Percentiles rank a stretch among this genome's conserved stretches.
These are phyloP conservation scores for Phytophthora macrochlamydospora DNA, from an alignment of 352 stramenopile species.

Conservation along the genomic window DNA sequence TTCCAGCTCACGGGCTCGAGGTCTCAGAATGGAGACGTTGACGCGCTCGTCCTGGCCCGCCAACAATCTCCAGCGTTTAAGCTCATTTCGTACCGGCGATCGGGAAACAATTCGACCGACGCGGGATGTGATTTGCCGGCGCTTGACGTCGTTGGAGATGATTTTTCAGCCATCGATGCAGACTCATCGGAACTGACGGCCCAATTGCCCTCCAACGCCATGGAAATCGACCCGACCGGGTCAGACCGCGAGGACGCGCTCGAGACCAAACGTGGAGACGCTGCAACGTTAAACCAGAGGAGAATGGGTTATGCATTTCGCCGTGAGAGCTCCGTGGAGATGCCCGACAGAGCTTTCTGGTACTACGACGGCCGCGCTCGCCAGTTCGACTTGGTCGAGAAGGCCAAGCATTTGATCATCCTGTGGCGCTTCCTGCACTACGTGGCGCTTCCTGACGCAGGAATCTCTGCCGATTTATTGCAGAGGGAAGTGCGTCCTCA, in stretches of 20 bases:
- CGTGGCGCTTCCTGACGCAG: slow-evolving; percentile 8
- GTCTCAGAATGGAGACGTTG: slow-evolving; percentile 5
- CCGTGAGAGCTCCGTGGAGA: not conserved
- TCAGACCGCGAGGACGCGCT: not conserved
- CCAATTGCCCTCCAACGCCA: not conserved
- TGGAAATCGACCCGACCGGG: not conserved
- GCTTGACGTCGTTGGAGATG: not conserved
- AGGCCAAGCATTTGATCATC: slow-evolving; percentile 21
- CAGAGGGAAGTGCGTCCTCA: slow-evolving; percentile 2
- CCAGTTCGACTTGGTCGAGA: slow-evolving; percentile 7
- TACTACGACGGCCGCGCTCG: not conserved
- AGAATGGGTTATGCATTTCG: not conserved
- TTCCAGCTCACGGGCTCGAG: slow-evolving; percentile 20
- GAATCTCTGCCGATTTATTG: not conserved
- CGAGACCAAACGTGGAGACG: not conserved
- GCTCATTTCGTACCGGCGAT: slow-evolving; percentile 45
- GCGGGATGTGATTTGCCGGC: slow-evolving; percentile 19
- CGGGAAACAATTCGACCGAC: slow-evolving; percentile 7
- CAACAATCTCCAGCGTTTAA: slow-evolving; percentile 41
- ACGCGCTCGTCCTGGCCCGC: slow-evolving; percentile 35
- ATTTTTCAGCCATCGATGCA: not conserved
- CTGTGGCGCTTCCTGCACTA: slow-evolving; percentile 18
- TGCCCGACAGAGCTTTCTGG: not conserved
- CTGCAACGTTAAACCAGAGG: not conserved
- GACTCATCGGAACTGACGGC: not conserved